These are phyloP conservation scores for Aspergillus asperescens DNA, from an alignment of 495 filamentous ascomycete genomes.

Conservation along the genomic window DNA sequence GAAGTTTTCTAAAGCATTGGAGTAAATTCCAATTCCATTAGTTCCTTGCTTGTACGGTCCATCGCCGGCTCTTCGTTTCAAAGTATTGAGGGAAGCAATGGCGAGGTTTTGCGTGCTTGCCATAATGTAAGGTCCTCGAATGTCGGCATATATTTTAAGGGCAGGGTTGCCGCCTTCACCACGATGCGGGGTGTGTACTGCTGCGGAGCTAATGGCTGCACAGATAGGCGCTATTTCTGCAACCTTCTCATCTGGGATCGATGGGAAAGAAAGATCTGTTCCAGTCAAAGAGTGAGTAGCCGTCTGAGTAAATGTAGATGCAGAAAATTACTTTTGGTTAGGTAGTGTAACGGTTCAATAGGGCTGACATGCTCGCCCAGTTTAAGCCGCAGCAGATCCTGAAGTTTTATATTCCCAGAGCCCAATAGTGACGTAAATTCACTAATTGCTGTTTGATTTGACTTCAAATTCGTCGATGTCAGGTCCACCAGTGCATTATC, in stretches of 20 bases:
- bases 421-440: slow-evolving; percentile 74
- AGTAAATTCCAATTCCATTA: slow-evolving; percentile 88
- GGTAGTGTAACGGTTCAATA: slow-evolving; percentile 85
- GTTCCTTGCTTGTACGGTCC: slow-evolving; percentile 85
- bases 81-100: slow-evolving; percentile 79
- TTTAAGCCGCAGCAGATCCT: slow-evolving; percentile 71
- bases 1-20: slow-evolving; percentile 76
- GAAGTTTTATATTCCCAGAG: slow-evolving; percentile 71
- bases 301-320: neutral
- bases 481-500: slow-evolving; percentile 76
- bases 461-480: slow-evolving; percentile 76
- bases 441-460: slow-evolving; percentile 82
- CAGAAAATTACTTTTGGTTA: slow-evolving; percentile 64
- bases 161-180: slow-evolving; percentile 53
- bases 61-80: slow-evolving; percentile 71
- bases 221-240: slow-evolving; percentile 56
- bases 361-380: slow-evolving; percentile 66
- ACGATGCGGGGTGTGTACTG: slow-evolving; percentile 42
- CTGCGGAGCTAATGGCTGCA: slow-evolving; percentile 50
- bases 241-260: slow-evolving; percentile 51
- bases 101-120: slow-evolving; percentile 78
- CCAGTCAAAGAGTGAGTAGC: neutral
- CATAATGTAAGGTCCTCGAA: slow-evolving; percentile 78
- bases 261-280: slow-evolving; percentile 63
- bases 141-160: slow-evolving; percentile 74